Base-by-base conservation (phyloP, 768 basidiomycete genomes). In the Boletus rubropictus region DNA sequence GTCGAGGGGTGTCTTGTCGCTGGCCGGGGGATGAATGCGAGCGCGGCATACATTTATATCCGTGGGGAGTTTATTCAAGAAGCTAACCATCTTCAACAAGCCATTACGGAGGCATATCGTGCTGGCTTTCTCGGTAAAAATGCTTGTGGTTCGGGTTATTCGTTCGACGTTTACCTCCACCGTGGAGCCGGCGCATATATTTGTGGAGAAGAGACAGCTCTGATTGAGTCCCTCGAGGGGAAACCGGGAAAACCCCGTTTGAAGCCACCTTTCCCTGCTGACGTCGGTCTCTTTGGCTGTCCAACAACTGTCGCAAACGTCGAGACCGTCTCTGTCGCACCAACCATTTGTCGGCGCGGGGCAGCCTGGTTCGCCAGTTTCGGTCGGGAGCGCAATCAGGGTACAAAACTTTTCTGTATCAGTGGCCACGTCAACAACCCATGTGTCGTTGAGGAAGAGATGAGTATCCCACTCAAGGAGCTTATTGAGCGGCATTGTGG, bases 1-100 rank as follows among this genome's bases (percentile, higher is more conserved):
- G 78, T 99, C 57, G 95, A 99, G 65, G 95, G 95, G 7, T 99
- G 95, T 64, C 82, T 99, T 40, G 90, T 99, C 49, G 94, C 95
- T 22, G 95, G 95, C 5, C 87, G 95, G 39, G 84, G 76, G 15
- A 99, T 99, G 95, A 98, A 98, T 69, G 95, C 94, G 32, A 93
- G 68, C 38, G 94, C 94, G 0, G 95, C 95, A n/a, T 99, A 98
- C 76, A 98, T 99, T 69, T 99, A 99, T 72, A 92, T 98, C 60
- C 94, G 95, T 51, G 95, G 95, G 55, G 95, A 99, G 68, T 99
- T 98, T 72, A 83, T 86, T 69, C 91, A 94, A 65, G 95, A 97
- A 67, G 94, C 94, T 0, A 77, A 81, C 0, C 93, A 96, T 66
- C 79, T 97, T 33, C 89, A 94, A 66, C 89, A 94, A 65, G 95